These are phyloP conservation scores for Tephrocybe sp. DNA, from an alignment of 768 basidiomycete species.

Conservation along the genomic window DNA sequence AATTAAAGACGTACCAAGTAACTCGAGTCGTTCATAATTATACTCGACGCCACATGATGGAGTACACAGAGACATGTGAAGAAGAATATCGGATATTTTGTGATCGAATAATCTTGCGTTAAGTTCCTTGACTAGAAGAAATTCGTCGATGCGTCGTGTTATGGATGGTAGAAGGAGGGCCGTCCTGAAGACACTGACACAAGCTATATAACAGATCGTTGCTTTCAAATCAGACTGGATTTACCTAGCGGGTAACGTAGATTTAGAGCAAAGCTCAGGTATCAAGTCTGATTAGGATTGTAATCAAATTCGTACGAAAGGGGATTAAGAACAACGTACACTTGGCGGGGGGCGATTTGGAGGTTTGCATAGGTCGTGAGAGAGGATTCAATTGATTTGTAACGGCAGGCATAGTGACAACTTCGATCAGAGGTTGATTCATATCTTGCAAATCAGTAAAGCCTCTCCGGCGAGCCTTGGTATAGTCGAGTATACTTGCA, in stretches of 20 bases:
- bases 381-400: slow-evolving; percentile 61
- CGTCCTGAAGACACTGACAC: slow-evolving; percentile 60
- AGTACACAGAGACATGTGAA: slow-evolving; percentile 67
- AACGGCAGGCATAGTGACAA: slow-evolving; percentile 46
- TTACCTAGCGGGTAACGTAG: slow-evolving; percentile 72
- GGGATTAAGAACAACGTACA: slow-evolving; percentile 36
- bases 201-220: slow-evolving; percentile 3
- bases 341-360: slow-evolving; percentile 45
- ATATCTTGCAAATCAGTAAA: slow-evolving; percentile 61
- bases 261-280: slow-evolving; percentile 76
- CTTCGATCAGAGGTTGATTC: slow-evolving; percentile 72
- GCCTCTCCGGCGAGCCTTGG: slow-evolving; percentile 56
- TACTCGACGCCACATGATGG: slow-evolving; percentile 67
- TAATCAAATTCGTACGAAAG: background rate
- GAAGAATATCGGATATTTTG: slow-evolving; percentile 55
- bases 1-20: slow-evolving; percentile 64
- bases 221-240: slow-evolving; percentile 12
- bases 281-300: slow-evolving; percentile 58
- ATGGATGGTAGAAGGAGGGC: slow-evolving; percentile 74
- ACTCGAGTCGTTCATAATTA: slow-evolving; percentile 83
- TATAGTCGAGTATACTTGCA: slow-evolving; percentile 62
- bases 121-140: slow-evolving; percentile 74
- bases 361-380: slow-evolving; percentile 36
- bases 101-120: slow-evolving; percentile 66
- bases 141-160: slow-evolving; percentile 66